Conservation (phyloP, 768 basidiomycete species). For the Leccinellum luteum region DNA sequence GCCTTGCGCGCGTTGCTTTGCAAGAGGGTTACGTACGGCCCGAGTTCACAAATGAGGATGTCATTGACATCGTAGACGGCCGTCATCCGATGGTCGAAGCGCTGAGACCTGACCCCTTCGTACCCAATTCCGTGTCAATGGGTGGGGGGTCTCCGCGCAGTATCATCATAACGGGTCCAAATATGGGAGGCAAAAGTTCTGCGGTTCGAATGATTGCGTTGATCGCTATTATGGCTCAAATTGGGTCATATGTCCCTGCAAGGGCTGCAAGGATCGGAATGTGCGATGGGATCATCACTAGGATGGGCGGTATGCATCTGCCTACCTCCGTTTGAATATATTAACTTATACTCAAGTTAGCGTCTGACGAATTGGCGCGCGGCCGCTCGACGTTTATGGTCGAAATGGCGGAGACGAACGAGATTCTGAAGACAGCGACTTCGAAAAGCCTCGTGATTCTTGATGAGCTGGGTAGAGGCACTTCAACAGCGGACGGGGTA, state of each 20-base stretch:
- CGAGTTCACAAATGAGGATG: constrained; percentile 61
- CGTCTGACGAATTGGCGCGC: constrained; percentile 82
- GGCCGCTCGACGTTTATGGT: constrained; percentile 97
- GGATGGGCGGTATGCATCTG: constrained; percentile 74
- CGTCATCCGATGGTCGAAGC: constrained; percentile 93
- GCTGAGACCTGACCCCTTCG: constrained; percentile 74
- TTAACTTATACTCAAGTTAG: constrained; percentile 35
- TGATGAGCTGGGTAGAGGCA: constrained; percentile 89
- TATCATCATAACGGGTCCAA: constrained; percentile 81
- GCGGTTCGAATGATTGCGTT: constrained; percentile 77
- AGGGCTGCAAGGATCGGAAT: constrained; percentile 68
- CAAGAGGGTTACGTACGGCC: constrained; percentile 79
- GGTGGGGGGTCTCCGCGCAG: constrained; percentile 50
- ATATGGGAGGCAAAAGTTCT: constrained; percentile 88
- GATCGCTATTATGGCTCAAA: constrained; percentile 74
- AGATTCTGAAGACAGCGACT: constrained; percentile 79
- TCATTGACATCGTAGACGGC: constrained; percentile 75
- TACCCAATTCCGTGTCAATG: constrained; percentile 76
- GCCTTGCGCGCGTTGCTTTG: constrained; percentile 77
- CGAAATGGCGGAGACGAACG: constrained; percentile 90
- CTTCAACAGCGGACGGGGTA: constrained; percentile 88
- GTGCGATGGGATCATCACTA: constrained; percentile 79
- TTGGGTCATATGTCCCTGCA: constrained; percentile 94
- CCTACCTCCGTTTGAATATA: background rate
- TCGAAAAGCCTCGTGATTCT: constrained; percentile 80